Evolutionary conservation across 2,329 filamentous ascomycete genomes (phyloP).

Genomic region (Penicillium sp.): DNA sequence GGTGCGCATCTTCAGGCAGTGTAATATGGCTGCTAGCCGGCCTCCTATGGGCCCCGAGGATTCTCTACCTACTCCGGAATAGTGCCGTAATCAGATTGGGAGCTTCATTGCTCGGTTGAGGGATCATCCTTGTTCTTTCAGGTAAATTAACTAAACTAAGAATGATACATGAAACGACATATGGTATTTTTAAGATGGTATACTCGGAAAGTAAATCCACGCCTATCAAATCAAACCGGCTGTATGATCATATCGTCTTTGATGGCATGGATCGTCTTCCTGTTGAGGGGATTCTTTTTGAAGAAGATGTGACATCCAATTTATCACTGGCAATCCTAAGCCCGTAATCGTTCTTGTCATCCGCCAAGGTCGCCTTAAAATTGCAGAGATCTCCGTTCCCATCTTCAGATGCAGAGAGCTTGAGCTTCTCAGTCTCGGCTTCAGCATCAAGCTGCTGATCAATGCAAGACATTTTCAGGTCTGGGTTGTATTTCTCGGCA

Average conservation of each 20-base stretch:
- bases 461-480: conserved; percentile 16
- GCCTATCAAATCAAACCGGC: not conserved
- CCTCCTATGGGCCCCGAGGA: not conserved
- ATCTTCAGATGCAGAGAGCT: conserved; percentile 22
- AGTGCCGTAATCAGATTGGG: no score
- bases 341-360: not conserved
- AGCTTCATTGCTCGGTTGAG: no score
- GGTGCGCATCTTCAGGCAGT: conserved; percentile 71
- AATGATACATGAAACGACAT: no score
- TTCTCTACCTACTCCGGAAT: not conserved
- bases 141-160: no score
- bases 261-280: conserved; percentile 34
- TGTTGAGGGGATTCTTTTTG: conserved; percentile 41
- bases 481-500: conserved; percentile 18
- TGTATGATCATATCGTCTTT: conserved; percentile 38
- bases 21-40: conserved; percentile 61
- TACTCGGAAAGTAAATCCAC: not conserved
- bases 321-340: conserved; percentile 37
- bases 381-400: conserved; percentile 8
- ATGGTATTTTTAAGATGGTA: not conserved
- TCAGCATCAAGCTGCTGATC: conserved; percentile 22
- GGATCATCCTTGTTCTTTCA: no score
- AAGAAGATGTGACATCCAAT: conserved; percentile 40
- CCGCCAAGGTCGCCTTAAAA: not conserved
- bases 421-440: conserved; percentile 12